These are phyloP conservation scores for Kuraishia capsulata DNA, from an alignment of 805 yeast genomes.

Conservation along the genomic window DNA sequence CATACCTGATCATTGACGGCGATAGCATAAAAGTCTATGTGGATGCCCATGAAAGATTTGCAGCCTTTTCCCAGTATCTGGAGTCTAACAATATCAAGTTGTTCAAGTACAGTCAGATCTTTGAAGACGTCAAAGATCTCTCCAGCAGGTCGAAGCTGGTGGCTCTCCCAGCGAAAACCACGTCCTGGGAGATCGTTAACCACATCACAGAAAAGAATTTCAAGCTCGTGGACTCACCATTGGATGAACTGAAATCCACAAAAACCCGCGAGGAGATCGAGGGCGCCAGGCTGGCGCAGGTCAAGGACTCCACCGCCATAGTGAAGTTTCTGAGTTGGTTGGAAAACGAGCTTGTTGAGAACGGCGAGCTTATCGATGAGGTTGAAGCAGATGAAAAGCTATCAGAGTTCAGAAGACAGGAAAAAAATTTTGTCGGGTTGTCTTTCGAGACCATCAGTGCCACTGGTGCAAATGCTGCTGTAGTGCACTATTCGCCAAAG, in stretches of 20 bases:
- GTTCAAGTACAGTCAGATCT: constrained; percentile 35
- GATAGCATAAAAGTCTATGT: constrained; percentile 29
- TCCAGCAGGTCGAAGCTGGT: constrained; percentile 15
- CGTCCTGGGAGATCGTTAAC: constrained; percentile 63
- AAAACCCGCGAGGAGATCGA: constrained; percentile 67
- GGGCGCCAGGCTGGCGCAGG: constrained; percentile 70
- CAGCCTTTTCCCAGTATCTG: constrained; percentile 28
- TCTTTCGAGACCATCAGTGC: constrained; percentile 75
- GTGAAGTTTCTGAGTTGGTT: constrained; percentile 78
- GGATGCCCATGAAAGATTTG: constrained; percentile 28
- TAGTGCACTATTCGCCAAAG: constrained; percentile 71
- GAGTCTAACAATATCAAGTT: constrained; percentile 31
- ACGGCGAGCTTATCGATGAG: constrained; percentile 40
- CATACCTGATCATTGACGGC: constrained; percentile 44
- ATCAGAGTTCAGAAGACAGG: constrained; percentile 33
- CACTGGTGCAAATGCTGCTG: constrained; percentile 66
- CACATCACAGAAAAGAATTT: constrained; percentile 27
- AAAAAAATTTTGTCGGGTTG: constrained; percentile 47
- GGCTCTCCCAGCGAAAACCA: constrained; percentile 43
- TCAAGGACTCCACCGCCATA: constrained; percentile 75
- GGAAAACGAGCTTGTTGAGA: constrained; percentile 41
- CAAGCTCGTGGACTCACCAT: constrained; percentile 24
- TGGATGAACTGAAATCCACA: constrained; percentile 59
- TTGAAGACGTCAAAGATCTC: constrained; percentile 34
- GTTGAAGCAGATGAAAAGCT: constrained; percentile 47